Conservation (phyloP, 108 stramenopile species). For the Nitzschia sp. region DNA sequence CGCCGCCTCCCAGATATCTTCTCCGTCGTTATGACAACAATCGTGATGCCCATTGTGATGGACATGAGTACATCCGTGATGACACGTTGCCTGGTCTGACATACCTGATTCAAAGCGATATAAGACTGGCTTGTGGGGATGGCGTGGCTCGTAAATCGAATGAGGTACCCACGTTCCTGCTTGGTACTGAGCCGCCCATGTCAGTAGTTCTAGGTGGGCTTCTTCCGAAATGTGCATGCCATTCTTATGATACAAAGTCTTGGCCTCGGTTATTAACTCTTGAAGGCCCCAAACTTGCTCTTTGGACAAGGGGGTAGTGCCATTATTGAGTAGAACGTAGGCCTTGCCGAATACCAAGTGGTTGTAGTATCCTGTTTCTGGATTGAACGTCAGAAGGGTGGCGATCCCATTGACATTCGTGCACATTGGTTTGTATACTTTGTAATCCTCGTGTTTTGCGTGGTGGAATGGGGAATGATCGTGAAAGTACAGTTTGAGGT, state of each 20-base stretch:
- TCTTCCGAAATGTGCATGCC: not conserved
- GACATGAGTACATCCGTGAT: slow-evolving; percentile 8
- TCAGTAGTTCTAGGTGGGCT: slow-evolving; percentile 3
- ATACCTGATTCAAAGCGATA: slow-evolving; percentile 12
- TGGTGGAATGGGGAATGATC: not conserved
- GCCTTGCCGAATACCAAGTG: slow-evolving; percentile 20
- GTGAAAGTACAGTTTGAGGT: slow-evolving; percentile 24
- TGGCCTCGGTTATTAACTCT: slow-evolving; percentile 9
- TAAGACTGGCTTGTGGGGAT: not conserved
- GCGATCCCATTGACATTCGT: slow-evolving; percentile 10
- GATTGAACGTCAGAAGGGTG: slow-evolving; percentile 11
- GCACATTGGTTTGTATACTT: slow-evolving; percentile 3
- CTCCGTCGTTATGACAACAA: slow-evolving; percentile 4
- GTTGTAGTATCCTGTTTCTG: slow-evolving; percentile 4
- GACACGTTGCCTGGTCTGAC: slow-evolving; percentile 18
- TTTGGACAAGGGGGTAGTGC: not conserved
- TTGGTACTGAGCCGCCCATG: slow-evolving; percentile 11
- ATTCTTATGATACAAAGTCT: slow-evolving; percentile 11
- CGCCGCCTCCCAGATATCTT: not conserved
- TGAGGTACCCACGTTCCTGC: slow-evolving; percentile 17
- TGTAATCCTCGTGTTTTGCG: not conserved
- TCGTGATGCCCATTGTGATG: slow-evolving; percentile 16
- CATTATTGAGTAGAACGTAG: slow-evolving; percentile 14
- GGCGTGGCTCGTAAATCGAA: slow-evolving; percentile 12
- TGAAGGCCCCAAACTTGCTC: slow-evolving; percentile 15